phyloP scores from a whole-genome alignment of 371 early-diverging fungal species.

The Amoeboaphelidium protococcarum region DNA sequence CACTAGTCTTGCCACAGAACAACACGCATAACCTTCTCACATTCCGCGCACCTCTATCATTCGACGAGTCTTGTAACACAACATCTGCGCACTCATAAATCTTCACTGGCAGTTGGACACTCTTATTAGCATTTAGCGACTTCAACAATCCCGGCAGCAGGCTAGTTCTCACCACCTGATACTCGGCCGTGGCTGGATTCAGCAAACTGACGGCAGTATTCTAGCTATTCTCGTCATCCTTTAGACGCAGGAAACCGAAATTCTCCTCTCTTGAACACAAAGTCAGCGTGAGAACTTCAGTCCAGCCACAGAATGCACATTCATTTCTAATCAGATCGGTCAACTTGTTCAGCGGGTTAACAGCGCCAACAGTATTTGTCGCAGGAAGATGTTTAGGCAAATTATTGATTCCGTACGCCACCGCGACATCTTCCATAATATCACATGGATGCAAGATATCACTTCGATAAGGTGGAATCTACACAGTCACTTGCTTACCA shows the following conservation, averaged over 20 bases:
- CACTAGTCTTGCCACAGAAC: conserved; percentile 59
- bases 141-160: conserved; percentile 91
- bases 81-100: conserved; percentile 96
- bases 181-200: conserved; percentile 92
- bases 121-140: conserved; percentile 74
- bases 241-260: conserved; percentile 54
- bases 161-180: conserved; percentile 79
- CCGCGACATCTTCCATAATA: conserved; percentile 97
- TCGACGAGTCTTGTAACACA: conserved; percentile 49
- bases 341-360: conserved; percentile 82
- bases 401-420: conserved; percentile 96
- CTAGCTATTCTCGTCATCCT: conserved; percentile 40
- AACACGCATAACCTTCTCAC: conserved; percentile 69
- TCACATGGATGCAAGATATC: conserved; percentile 96
- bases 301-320: conserved; percentile 75
- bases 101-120: conserved; percentile 71
- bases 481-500: conserved; percentile 37
- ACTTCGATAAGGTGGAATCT: conserved; percentile 69
- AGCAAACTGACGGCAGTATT: conserved; percentile 60
- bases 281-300: conserved; percentile 84
- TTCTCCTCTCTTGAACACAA: conserved; percentile 94
- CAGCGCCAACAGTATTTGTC: conserved; percentile 59
- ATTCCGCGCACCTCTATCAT: conserved; percentile 65
- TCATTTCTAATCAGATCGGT: conserved; percentile 69
- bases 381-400: conserved; percentile 51